Percentiles rank a stretch among this genome's conserved stretches.
These are phyloP conservation scores for Coemansia sp. DNA, from an alignment of 192 early-diverging fungal genomes.

Conservation along the genomic window DNA sequence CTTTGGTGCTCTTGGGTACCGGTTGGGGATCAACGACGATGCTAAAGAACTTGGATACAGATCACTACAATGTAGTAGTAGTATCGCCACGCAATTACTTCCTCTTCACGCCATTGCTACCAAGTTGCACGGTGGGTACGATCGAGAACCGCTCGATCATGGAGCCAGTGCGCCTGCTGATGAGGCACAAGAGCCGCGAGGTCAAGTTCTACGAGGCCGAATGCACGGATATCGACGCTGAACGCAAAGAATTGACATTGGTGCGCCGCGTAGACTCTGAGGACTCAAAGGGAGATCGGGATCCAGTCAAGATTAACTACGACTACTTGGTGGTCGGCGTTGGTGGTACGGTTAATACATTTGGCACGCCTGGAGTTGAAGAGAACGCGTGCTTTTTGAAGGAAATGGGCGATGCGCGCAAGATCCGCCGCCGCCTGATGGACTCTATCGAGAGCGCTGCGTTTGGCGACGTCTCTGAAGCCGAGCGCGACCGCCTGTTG, in stretches of 20 bases:
- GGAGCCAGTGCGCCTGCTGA: constrained; percentile 83
- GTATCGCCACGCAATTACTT: constrained; percentile 89
- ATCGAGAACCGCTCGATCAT: constrained; percentile 85
- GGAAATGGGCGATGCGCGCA: constrained; percentile 80
- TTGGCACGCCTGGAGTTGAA: constrained; percentile 79
- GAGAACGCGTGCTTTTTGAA: constrained; percentile 85
- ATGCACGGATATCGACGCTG: constrained; percentile 85
- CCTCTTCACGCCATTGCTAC: constrained; percentile 70
- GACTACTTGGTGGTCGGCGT: constrained; percentile 82
- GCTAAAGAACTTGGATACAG: constrained; percentile 72
- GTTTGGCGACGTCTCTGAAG: constrained; percentile 61
- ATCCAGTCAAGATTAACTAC: constrained; percentile 56
- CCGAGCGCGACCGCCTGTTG: constrained; percentile 64
- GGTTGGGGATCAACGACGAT: constrained; percentile 56
- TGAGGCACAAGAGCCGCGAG: constrained; percentile 80
- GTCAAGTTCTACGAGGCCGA: constrained; percentile 88
- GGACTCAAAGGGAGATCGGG: constrained; percentile 19
- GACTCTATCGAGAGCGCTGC: constrained; percentile 79
- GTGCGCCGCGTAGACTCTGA: constrained; percentile 67
- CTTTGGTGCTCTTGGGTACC: constrained; percentile 43
- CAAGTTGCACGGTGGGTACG: constrained; percentile 82
- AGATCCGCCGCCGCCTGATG: constrained; percentile 75
- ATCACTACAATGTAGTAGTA: constrained; percentile 75
- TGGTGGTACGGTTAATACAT: constrained; percentile 81
- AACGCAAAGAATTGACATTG: constrained; percentile 75